Percentiles rank a stretch among this genome's conserved stretches.
phyloP scores from a whole-genome alignment of 2,329 filamentous ascomycete species.

The Sordariomycetes sp. region DNA sequence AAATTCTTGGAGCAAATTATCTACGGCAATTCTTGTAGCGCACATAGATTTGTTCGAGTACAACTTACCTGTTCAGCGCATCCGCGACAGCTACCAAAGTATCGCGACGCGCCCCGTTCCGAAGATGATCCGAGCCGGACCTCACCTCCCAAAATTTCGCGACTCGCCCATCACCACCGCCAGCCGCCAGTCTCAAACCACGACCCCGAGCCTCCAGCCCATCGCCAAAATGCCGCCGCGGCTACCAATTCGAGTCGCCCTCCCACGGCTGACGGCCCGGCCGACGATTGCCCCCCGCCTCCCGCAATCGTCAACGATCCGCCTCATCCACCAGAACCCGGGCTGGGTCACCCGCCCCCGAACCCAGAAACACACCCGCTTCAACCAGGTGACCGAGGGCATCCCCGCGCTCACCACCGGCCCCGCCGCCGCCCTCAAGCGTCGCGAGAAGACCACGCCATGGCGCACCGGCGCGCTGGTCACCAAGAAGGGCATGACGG shows the following conservation, averaged over 20 bases:
- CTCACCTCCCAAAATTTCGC: no score
- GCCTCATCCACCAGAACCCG: slow-evolving; percentile 46
- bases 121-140: no score
- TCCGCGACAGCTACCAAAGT: no score
- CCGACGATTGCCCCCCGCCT: slow-evolving; percentile 27
- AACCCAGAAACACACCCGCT: slow-evolving; percentile 45
- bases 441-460: slow-evolving; percentile 49
- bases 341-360: slow-evolving; percentile 51
- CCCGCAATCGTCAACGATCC: slow-evolving; percentile 32
- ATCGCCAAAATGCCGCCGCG: slow-evolving; percentile 34
- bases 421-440: slow-evolving; percentile 50
- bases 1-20: no score
- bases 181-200: no score
- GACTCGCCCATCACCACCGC: no score
- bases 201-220: no score
- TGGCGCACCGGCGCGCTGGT: slow-evolving; percentile 74
- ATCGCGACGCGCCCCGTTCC: no score
- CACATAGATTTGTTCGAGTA: no score
- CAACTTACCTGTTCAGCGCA: no score
- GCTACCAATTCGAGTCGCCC: slow-evolving; percentile 33
- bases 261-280: slow-evolving; percentile 24
- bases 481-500: slow-evolving; percentile 93
- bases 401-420: slow-evolving; percentile 48
- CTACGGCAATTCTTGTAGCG: no score
- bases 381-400: slow-evolving; percentile 49